A percentile compares a stretch with the other conserved stretches of the same genome.
phyloP scores from a whole-genome alignment of 352 stramenopile species.

The Globisporangium parvum region DNA sequence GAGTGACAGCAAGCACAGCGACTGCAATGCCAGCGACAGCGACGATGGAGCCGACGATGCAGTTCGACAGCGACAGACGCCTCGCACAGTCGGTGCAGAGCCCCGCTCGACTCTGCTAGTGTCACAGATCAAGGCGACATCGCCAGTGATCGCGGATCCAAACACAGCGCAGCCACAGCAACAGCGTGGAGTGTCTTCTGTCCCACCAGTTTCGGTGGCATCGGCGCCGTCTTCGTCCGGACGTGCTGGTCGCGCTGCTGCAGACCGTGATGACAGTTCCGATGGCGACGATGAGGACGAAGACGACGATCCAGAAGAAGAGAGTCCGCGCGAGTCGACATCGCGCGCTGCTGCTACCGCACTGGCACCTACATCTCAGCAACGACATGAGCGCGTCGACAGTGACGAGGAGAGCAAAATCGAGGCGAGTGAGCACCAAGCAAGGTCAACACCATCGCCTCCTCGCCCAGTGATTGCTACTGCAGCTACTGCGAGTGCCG shows the following conservation, averaged over 20 bases:
- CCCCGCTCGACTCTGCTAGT: slow-evolving; percentile 34
- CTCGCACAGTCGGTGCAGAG: slow-evolving; percentile 3
- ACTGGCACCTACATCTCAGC: not conserved
- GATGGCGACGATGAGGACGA: slow-evolving; percentile 22
- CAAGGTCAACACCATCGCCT: not conserved
- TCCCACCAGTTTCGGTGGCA: slow-evolving; percentile 9
- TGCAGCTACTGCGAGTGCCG: not conserved
- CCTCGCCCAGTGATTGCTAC: not conserved
- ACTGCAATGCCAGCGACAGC: slow-evolving; percentile 3
- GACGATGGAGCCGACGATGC: slow-evolving; percentile 11
- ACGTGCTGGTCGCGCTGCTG: not conserved
- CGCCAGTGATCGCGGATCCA: slow-evolving; percentile 5
- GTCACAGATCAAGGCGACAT: slow-evolving; percentile 52
- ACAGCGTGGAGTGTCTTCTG: slow-evolving; percentile 3
- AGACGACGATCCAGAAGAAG: slow-evolving; percentile 27
- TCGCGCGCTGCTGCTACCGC: slow-evolving; percentile 3
- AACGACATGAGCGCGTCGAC: slow-evolving; percentile 6
- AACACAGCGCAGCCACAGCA: slow-evolving; percentile 6
- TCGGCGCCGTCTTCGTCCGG: not conserved
- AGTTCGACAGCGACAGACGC: not conserved
- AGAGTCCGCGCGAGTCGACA: slow-evolving; percentile 28
- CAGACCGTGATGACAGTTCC: not conserved
- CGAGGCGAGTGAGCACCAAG: slow-evolving; percentile 8
- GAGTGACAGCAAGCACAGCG: not conserved
- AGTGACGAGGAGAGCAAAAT: slow-evolving; percentile 15